These are phyloP conservation scores for Penicillium sp. DNA, from an alignment of 2,329 filamentous ascomycete species.

Conservation along the genomic window DNA sequence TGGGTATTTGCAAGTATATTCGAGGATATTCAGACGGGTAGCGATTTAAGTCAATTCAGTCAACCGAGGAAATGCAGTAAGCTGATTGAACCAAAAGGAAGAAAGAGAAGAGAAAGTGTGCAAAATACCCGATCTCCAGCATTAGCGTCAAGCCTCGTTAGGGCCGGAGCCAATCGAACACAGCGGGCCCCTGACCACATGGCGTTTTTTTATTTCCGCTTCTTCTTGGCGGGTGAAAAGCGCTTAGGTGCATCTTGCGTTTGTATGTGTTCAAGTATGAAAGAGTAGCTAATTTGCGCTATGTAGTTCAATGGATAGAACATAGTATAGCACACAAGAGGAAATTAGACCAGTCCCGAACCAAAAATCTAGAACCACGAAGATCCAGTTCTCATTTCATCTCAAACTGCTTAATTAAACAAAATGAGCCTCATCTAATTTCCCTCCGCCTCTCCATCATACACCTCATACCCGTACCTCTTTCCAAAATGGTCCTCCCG, in stretches of 20 bases:
- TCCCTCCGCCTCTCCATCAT: neutral
- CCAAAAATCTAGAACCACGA: neutral
- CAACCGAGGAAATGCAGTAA: neutral
- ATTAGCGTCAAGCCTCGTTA: neutral
- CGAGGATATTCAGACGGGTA: too few relatives aligned
- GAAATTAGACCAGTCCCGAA: neutral
- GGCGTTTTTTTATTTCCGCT: neutral
- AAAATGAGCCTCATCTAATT: neutral
- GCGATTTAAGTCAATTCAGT: too few relatives aligned
- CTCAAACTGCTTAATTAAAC: too few relatives aligned
- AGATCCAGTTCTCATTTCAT: too few relatives aligned
- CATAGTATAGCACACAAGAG: too few relatives aligned
- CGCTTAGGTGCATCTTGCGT: neutral
- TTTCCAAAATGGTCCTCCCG: neutral
- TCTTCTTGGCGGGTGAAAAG: neutral
- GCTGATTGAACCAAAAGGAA: neutral
- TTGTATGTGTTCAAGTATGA: too few relatives aligned
- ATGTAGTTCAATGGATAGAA: too few relatives aligned
- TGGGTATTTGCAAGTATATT: too few relatives aligned
- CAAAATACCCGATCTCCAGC: conserved; percentile 4
- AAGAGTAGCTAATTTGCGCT: too few relatives aligned
- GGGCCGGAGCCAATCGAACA: neutral
- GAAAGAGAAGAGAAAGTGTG: neutral
- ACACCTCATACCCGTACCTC: conserved; percentile 1
- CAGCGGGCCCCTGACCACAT: neutral